These are phyloP conservation scores for Panaeolus cyanescens DNA, from an alignment of 768 basidiomycete species.

Conservation along the genomic window DNA sequence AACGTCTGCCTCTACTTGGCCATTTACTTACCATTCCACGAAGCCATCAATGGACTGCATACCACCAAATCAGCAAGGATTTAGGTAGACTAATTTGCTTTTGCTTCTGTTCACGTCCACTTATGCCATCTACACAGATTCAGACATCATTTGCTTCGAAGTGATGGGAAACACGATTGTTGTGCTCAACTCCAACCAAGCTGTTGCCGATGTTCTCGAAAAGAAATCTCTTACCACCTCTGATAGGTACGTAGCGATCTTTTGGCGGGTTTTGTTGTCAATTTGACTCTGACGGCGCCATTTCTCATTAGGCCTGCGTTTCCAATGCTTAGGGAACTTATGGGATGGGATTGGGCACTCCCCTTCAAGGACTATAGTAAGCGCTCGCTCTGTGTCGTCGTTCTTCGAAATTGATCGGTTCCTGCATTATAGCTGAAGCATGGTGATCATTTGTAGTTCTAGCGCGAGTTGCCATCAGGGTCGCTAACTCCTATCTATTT, in stretches of 20 bases:
- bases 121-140: constrained; percentile 34
- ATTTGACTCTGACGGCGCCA: not conserved
- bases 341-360: not conserved
- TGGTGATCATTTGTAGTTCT: not conserved
- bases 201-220: constrained; percentile 60
- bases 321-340: not conserved
- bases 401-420: not conserved
- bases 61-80: constrained; percentile 51
- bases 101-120: not conserved
- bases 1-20: constrained; percentile 53
- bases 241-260: constrained; percentile 28
- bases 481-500: not conserved
- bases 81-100: too few relatives aligned
- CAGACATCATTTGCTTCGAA: constrained; percentile 57
- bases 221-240: constrained; percentile 69
- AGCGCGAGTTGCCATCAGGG: not conserved
- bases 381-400: not conserved
- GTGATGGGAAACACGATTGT: constrained; percentile 61
- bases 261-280: not conserved
- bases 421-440: not conserved
- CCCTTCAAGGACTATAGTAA: not conserved
- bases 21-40: constrained; percentile 55
- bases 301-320: not conserved
- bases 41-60: constrained; percentile 51
- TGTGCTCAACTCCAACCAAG: constrained; percentile 52